phyloP scores from a whole-genome alignment of 2,329 filamentous ascomycete genomes.

The Venturia carpophila region DNA sequence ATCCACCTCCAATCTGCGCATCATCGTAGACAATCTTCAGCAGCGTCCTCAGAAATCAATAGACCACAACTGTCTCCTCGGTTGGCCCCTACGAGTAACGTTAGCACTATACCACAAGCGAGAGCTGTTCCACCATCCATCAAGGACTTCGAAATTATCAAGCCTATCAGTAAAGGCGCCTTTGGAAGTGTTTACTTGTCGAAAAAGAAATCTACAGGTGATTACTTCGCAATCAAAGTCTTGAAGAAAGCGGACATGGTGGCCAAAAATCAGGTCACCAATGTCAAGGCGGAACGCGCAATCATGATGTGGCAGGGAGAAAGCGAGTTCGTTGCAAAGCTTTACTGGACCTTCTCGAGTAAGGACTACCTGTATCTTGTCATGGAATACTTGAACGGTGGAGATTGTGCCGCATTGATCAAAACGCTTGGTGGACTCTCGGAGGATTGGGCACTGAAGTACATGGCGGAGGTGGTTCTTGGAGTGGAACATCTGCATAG shows the following conservation, averaged over 20 bases:
- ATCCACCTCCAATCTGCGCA: slow-evolving; percentile 49
- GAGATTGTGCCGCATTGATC: slow-evolving; percentile 92
- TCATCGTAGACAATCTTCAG: slow-evolving; percentile 85
- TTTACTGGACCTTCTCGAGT: slow-evolving; percentile 99
- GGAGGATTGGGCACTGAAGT: slow-evolving; percentile 98
- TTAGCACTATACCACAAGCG: slow-evolving; percentile 71
- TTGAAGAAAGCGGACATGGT: slow-evolving; percentile 99
- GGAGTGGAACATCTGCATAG: slow-evolving; percentile 94
- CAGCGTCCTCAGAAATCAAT: slow-evolving; percentile 62
- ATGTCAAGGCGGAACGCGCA: slow-evolving; percentile 94
- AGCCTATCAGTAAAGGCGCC: slow-evolving; percentile 96
- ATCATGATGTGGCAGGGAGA: slow-evolving; percentile 99
- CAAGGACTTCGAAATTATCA: slow-evolving; percentile 99
- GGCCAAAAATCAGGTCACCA: slow-evolving; percentile 97
- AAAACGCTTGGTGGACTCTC: slow-evolving; percentile 86
- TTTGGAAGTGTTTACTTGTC: slow-evolving; percentile 97
- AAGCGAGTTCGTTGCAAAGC: slow-evolving; percentile 96
- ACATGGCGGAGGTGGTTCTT: slow-evolving; percentile 91
- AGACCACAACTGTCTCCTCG: slow-evolving; percentile 75
- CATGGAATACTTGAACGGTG: slow-evolving; percentile 98
- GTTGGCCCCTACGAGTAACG: slow-evolving; percentile 63
- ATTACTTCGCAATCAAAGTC: slow-evolving; percentile 98
- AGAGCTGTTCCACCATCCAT: slow-evolving; percentile 90
- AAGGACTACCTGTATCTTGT: slow-evolving; percentile 98
- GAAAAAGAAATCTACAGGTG: slow-evolving; percentile 96